These are phyloP conservation scores for Solanum chmielewskii DNA, from an alignment of 257 asterid genomes.

Conservation along the genomic window DNA sequence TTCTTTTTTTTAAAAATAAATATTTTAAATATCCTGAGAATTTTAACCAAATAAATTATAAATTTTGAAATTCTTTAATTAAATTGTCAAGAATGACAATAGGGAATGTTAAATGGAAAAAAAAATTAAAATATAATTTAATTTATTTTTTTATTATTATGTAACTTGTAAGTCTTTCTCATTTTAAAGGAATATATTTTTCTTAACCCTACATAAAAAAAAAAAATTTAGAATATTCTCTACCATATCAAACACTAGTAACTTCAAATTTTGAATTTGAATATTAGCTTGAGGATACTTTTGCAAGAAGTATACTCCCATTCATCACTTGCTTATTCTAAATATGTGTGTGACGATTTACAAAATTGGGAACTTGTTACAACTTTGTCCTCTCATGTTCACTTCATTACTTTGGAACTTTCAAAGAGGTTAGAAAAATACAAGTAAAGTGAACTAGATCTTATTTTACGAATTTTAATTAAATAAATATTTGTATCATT, in stretches of 20 bases:
- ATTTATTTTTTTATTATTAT: no score
- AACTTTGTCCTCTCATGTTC: neutral
- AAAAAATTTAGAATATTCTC: neutral
- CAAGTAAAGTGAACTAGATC: fast-evolving
- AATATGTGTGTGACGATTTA: neutral
- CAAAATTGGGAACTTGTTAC: neutral
- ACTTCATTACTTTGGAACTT: neutral
- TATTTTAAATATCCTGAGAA: no score
- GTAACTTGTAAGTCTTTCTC: neutral
- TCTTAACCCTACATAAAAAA: neutral
- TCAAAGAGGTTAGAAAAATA: neutral
- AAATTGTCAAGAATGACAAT: neutral
- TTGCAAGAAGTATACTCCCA: neutral
- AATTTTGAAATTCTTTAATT: neutral
- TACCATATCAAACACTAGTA: no score
- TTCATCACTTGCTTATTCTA: neutral
- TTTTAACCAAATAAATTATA: no score
- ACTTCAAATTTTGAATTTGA: no score
- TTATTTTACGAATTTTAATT: no score
- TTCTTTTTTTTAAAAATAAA: no score
- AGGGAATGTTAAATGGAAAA: neutral
- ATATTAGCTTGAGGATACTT: neutral
- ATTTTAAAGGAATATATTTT: no score
- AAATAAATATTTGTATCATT: no score
- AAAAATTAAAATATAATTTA: no score